A percentile compares a stretch with the other conserved stretches of the same genome.
Evolutionary conservation across 2,329 filamentous ascomycete genomes (phyloP).

Genomic region (Monosporascus ibericus): DNA sequence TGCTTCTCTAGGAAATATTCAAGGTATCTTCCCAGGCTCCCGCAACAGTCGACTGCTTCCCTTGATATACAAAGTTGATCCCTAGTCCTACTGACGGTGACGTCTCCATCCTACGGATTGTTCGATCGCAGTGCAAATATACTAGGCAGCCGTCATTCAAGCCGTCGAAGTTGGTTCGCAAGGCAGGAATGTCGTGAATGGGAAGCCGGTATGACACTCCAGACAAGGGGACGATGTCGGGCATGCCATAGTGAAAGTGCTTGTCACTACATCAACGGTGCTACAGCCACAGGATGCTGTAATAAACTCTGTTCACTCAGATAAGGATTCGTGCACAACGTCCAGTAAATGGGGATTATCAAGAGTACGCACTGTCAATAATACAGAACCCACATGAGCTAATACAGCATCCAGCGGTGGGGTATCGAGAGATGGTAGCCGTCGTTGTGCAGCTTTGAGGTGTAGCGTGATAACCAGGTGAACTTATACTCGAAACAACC

Average conservation of each 20-base stretch:
- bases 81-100: too few species aligned
- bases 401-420: background rate
- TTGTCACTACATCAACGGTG: conserved; percentile 1
- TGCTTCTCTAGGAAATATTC: too few species aligned
- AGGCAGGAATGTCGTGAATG: conserved; percentile 3
- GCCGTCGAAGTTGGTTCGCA: background rate
- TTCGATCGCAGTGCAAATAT: too few species aligned
- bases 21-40: too few species aligned
- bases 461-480: too few species aligned
- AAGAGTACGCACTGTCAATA: conserved; percentile 4
- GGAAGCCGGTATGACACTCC: conserved; percentile 5
- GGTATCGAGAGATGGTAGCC: conserved; percentile 3
- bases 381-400: conserved; percentile 4
- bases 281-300: conserved; percentile 7
- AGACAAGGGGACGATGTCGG: conserved; percentile 1
- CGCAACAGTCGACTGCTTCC: too few species aligned
- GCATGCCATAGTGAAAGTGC: conserved; percentile 4
- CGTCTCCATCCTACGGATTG: too few species aligned
- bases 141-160: too few species aligned
- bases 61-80: too few species aligned
- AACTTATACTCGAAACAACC: too few species aligned
- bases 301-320: conserved; percentile 3
- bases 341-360: background rate
- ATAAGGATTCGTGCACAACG: background rate
- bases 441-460: conserved; percentile 2